Conservation (phyloP, 805 yeast genomes). For the Kodamaea laetipori region DNA sequence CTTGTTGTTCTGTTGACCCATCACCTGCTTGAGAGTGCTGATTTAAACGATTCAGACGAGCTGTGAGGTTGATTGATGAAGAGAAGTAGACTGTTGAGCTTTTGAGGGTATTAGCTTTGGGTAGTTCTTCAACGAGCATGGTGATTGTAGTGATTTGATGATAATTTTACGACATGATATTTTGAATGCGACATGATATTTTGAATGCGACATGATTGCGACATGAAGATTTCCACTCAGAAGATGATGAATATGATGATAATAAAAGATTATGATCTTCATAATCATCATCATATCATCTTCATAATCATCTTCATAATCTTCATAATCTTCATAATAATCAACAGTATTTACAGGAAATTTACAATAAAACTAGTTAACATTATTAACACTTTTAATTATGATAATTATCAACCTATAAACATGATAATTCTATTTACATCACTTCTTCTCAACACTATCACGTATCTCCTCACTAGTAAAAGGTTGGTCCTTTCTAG, state of each 20-base stretch:
- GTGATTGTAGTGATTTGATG: not conserved
- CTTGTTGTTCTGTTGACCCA: slow-evolving; percentile 23
- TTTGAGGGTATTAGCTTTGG: slow-evolving; percentile 32
- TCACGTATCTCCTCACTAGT: slow-evolving; percentile 33
- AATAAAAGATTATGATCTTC: too few relatives aligned
- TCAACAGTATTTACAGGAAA: too few relatives aligned
- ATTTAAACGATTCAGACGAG: slow-evolving; percentile 33
- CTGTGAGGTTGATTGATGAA: slow-evolving; percentile 44
- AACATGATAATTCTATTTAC: too few relatives aligned
- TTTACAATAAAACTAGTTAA: too few relatives aligned
- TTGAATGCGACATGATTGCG: too few relatives aligned
- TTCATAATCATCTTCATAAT: too few relatives aligned
- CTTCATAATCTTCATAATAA: too few relatives aligned
- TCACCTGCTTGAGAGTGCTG: slow-evolving; percentile 15
- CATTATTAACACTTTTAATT: too few relatives aligned
- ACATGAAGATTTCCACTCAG: slow-evolving; percentile 19
- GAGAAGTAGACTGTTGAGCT: slow-evolving; percentile 42
- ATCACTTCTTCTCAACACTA: slow-evolving; percentile 27
- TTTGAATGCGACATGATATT: too few relatives aligned
- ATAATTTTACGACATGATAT: not conserved
- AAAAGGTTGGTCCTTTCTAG: slow-evolving; percentile 87
- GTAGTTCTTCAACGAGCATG: slow-evolving; percentile 49
- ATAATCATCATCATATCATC: too few relatives aligned
- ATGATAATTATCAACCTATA: too few relatives aligned
- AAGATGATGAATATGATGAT: slow-evolving; percentile 15